Conservation (phyloP, 2,329 filamentous ascomycete genomes). For the Thelonectria blattea region DNA sequence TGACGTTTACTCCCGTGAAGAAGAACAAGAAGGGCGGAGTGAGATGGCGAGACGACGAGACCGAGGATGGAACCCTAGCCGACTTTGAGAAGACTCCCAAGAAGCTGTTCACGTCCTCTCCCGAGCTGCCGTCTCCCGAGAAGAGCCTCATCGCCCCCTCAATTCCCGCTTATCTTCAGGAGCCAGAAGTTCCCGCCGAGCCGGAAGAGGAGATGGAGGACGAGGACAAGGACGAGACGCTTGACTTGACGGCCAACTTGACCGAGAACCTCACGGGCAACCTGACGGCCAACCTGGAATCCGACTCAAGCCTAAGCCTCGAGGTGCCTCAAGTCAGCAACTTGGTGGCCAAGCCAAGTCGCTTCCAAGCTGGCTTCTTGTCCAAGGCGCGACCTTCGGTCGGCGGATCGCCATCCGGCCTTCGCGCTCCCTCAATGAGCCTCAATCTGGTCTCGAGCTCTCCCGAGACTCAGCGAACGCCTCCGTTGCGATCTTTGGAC, state of each 20-base stretch:
- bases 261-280: constrained; percentile 28
- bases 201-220: constrained; percentile 16
- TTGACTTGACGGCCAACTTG: constrained; percentile 2
- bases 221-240: not conserved
- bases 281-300: constrained; percentile 44
- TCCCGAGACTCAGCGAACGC: constrained; percentile 39
- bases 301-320: constrained; percentile 59
- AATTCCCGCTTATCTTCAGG: constrained; percentile 30
- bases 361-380: constrained; percentile 90
- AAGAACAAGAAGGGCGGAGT: constrained; percentile 79
- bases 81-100: constrained; percentile 93
- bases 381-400: constrained; percentile 58
- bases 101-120: constrained; percentile 60
- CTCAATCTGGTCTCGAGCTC: constrained; percentile 59
- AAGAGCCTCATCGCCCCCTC: constrained; percentile 44
- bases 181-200: constrained; percentile 8
- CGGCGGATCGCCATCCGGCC: constrained; percentile 65
- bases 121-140: constrained; percentile 48
- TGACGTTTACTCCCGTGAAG: constrained; percentile 84
- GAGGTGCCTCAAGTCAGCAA: constrained; percentile 55
- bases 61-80: constrained; percentile 81
- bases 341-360: constrained; percentile 62
- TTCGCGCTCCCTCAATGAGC: constrained; percentile 61
- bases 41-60: constrained; percentile 89
- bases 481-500: constrained; percentile 59